Conservation (phyloP, 129 eudicot species). For the Sambucus nigra region DNA sequence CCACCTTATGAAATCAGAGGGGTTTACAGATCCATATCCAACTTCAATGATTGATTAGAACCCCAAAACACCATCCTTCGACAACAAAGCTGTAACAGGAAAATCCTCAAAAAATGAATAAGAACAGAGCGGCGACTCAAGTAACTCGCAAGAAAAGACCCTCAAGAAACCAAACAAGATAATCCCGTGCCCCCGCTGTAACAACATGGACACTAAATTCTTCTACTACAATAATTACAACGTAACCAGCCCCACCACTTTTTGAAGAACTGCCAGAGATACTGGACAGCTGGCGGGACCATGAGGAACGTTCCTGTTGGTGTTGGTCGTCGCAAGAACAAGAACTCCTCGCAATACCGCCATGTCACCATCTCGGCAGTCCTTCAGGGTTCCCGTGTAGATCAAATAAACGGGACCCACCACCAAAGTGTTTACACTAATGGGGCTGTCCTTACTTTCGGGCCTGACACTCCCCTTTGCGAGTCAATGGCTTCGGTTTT, state of each 20-base stretch:
- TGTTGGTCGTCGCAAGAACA: conserved; percentile 52
- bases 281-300: conserved; percentile 61
- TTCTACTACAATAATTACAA: conserved; percentile 59
- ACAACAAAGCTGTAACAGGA: neutral
- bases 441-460: conserved; percentile 31
- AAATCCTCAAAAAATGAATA: conserved; percentile 12
- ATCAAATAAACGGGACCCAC: conserved; percentile 23
- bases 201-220: conserved; percentile 58
- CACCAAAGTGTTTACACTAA: conserved; percentile 10
- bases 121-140: conserved; percentile 16
- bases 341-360: conserved; percentile 27
- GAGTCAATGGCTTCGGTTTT: conserved; percentile 27
- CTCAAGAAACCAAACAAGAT: conserved; percentile 51
- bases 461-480: conserved; percentile 18
- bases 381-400: conserved; percentile 21
- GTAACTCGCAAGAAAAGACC: conserved; percentile 18
- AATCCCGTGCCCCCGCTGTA: conserved; percentile 61
- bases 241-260: conserved; percentile 54
- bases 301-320: conserved; percentile 64
- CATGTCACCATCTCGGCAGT: conserved; percentile 28
- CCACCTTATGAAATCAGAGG: too few species aligned
- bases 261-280: conserved; percentile 59
- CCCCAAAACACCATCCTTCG: too few species aligned
- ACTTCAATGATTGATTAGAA: too few species aligned
- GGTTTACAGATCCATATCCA: too few species aligned